Percentiles rank a stretch among this genome's conserved stretches.
These are phyloP conservation scores for Salisapilia sapeloensis DNA, from an alignment of 352 stramenopile genomes.

Conservation along the genomic window DNA sequence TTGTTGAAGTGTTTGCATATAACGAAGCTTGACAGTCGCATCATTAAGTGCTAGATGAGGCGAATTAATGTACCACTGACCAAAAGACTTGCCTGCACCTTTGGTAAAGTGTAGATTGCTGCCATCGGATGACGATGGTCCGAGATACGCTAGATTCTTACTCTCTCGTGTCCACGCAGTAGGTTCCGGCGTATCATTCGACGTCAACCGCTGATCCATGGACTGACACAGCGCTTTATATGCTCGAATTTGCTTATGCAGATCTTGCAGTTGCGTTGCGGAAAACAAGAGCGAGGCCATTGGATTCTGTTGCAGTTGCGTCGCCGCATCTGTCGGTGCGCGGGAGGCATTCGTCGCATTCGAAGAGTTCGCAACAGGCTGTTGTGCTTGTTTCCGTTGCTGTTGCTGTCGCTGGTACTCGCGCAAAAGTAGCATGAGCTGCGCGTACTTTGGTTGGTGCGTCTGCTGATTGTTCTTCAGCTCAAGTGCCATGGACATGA, in stretches of 20 bases:
- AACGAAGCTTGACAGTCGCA: conserved; percentile 50
- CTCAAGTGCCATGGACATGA: conserved; percentile 68
- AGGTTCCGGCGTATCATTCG: conserved; percentile 7
- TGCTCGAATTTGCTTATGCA: conserved; percentile 74
- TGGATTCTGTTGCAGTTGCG: conserved; percentile 16
- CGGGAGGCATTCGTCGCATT: not conserved
- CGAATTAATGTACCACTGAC: conserved; percentile 32
- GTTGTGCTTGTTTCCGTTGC: conserved; percentile 8
- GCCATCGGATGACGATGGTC: conserved; percentile 44
- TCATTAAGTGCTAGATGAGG: conserved; percentile 52
- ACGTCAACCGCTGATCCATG: conserved; percentile 46
- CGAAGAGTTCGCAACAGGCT: not conserved
- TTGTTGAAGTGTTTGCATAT: conserved; percentile 52
- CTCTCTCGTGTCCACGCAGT: conserved; percentile 27
- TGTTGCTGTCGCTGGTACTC: conserved; percentile 44
- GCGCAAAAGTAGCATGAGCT: conserved; percentile 61
- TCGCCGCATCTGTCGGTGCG: not conserved
- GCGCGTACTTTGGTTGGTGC: conserved; percentile 66
- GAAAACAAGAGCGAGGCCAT: conserved; percentile 41
- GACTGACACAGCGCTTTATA: conserved; percentile 73
- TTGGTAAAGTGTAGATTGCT: conserved; percentile 38
- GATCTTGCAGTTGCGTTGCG: conserved; percentile 69
- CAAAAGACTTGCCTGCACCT: conserved; percentile 33
- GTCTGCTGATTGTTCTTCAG: conserved; percentile 70
- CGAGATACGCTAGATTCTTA: conserved; percentile 33